Conservation (phyloP, 768 basidiomycete genomes). For the Tylopilus balloui region DNA sequence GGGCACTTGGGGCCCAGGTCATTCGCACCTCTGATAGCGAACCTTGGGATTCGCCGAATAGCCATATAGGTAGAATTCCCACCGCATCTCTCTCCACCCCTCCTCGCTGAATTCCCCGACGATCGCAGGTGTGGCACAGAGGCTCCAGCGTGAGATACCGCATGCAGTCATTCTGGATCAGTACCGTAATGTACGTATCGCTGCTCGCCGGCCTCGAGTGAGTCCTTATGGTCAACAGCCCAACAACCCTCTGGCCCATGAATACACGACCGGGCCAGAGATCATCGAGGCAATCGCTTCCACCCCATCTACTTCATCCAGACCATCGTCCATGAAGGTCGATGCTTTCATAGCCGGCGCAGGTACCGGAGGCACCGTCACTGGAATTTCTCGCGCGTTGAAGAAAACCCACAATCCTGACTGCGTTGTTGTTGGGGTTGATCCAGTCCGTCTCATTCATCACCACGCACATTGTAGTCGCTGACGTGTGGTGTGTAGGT, state of each 20-base stretch:
- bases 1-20: conserved; percentile 91
- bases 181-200: conserved; percentile 62
- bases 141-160: conserved; percentile 73
- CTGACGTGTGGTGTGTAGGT: conserved; percentile 41
- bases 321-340: conserved; percentile 68
- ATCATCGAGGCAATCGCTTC: conserved; percentile 75
- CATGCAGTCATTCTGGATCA: conserved; percentile 90
- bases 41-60: conserved; percentile 83
- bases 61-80: conserved; percentile 79
- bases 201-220: neutral
- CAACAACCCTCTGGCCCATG: conserved; percentile 90
- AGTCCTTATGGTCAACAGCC: conserved; percentile 34
- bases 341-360: conserved; percentile 82
- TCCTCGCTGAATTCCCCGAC: conserved; percentile 88
- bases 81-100: conserved; percentile 31
- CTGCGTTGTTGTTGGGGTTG: conserved; percentile 77
- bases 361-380: conserved; percentile 93
- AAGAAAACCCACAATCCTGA: conserved; percentile 73
- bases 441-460: conserved; percentile 60
- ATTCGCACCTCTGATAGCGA: conserved; percentile 90
- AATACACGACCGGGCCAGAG: conserved; percentile 85
- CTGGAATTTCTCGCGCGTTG: conserved; percentile 77
- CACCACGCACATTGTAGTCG: neutral
- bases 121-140: conserved; percentile 80
- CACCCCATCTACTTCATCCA: conserved; percentile 53